Evolutionary conservation across 2,329 filamentous ascomycete species (phyloP).

Genomic region (Cercospora berteroae): DNA sequence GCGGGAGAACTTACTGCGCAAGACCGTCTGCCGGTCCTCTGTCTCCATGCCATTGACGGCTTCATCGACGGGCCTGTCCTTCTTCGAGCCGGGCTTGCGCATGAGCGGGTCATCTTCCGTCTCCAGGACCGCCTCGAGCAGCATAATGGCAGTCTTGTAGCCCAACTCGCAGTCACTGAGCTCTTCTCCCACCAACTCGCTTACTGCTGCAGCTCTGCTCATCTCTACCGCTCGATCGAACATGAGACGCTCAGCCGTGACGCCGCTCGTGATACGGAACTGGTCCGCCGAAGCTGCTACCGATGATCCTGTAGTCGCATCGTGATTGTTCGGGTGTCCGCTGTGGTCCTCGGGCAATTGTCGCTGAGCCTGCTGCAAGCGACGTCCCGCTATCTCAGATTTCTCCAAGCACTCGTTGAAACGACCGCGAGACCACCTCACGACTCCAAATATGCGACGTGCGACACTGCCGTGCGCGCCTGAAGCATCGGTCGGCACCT

Average conservation of each 20-base stretch:
- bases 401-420: conserved; percentile 99
- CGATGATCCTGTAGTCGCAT: conserved; percentile 50
- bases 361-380: conserved; percentile 81
- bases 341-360: conserved; percentile 81
- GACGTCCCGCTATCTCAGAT: conserved; percentile 87
- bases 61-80: conserved; percentile 49
- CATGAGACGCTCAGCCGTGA: conserved; percentile 96
- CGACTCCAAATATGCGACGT: conserved; percentile 79
- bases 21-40: conserved; percentile 70
- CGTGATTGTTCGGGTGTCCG: conserved; percentile 77
- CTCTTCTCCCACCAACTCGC: conserved; percentile 91
- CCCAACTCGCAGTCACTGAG: conserved; percentile 84
- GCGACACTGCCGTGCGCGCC: conserved; percentile 24
- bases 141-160: conserved; percentile 87
- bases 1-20: conserved; percentile 62
- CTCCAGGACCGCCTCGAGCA: conserved; percentile 93
- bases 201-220: conserved; percentile 90
- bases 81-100: conserved; percentile 46
- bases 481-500: conserved; percentile 42
- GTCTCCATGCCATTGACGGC: conserved; percentile 57
- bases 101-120: conserved; percentile 62
- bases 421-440: conserved; percentile 89
- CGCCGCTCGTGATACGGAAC: conserved; percentile 79
- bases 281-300: conserved; percentile 69
- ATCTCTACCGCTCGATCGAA: conserved; percentile 96